These are phyloP conservation scores for Alternaria conjuncta DNA, from an alignment of 2,329 filamentous ascomycete genomes.

Conservation along the genomic window DNA sequence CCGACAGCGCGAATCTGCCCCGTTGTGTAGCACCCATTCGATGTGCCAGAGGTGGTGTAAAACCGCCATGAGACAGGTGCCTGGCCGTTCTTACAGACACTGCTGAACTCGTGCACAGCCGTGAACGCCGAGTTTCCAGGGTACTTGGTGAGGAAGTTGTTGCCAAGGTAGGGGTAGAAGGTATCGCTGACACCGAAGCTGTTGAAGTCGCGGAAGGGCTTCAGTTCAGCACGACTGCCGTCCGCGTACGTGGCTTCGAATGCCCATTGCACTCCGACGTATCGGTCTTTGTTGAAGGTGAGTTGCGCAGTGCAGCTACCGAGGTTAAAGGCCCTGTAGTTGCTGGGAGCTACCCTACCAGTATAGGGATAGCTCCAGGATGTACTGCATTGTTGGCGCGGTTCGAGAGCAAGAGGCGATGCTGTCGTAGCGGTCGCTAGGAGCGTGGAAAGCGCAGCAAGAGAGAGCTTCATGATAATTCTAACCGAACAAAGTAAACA, in stretches of 20 bases:
- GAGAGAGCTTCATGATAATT: background rate
- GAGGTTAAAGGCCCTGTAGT: slow-evolving; percentile 11
- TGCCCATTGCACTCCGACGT: slow-evolving; percentile 10
- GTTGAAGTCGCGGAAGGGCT: slow-evolving; percentile 1
- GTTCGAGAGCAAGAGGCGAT: background rate
- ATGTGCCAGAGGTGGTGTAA: background rate
- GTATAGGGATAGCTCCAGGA: background rate
- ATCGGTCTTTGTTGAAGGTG: slow-evolving; percentile 12
- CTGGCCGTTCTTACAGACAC: slow-evolving; percentile 8
- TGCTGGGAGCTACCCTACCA: background rate
- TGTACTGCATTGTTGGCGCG: background rate
- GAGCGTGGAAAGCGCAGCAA: background rate
- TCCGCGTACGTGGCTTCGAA: slow-evolving; percentile 15
- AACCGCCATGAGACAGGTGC: slow-evolving; percentile 14
- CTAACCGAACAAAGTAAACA: background rate
- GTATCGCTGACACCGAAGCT: slow-evolving; percentile 11
- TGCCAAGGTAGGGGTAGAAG: slow-evolving; percentile 9
- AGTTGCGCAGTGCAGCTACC: slow-evolving; percentile 8
- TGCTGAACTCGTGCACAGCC: slow-evolving; percentile 13
- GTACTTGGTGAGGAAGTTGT: slow-evolving; percentile 9
- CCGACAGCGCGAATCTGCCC: background rate
- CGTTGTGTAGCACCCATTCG: background rate
- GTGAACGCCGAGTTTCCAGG: slow-evolving; percentile 12
- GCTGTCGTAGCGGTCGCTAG: background rate
- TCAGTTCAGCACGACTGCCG: slow-evolving; percentile 1